Evolutionary conservation across 495 filamentous ascomycete genomes (phyloP), one percentile per base, ranked within the genome.

Genomic region (Xylaria sp.): DNA sequence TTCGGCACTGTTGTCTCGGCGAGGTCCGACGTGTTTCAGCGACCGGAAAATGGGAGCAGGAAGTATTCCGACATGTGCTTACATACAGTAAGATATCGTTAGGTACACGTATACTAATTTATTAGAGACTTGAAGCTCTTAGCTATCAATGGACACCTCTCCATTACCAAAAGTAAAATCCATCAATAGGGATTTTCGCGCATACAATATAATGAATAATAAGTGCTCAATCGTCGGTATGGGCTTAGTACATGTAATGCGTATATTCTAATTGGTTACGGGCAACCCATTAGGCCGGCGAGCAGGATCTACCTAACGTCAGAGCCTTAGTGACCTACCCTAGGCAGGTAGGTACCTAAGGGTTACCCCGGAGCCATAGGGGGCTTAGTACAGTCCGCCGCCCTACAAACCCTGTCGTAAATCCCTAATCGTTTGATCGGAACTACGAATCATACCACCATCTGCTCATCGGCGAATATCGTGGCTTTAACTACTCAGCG

Each of bases 391-490:
- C 31, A 64, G 33, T 24, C 63, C 31, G 48, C 17, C 50, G 62
- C 46, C 44, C 64, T 67, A 55, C 29, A 41, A 55, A 12, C 64
- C 48, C 48, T 35, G 64, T 19, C 31, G 24, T 15, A 17, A 43
- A 43, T 67, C 64, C 48, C 48, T 67, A 61, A 52, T 69, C 29
- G 24, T 21, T 69, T 62, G 57, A 69, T 69, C 26, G 21, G 7
- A n/a, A 44, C 55, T 59, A 21, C 15, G 31, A 63, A 70, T 70
- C 68, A 63, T 55, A 48, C 68, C 68, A 70, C 58, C 35, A 70
- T 70, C 68, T 63, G 68, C 58, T 63, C 55, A 70, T 55, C 57
- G 12, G 55, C 43, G 29, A 48, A 59, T 68, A 26, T 59, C 41
- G 19, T 40, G 55, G 55, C 43, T 35, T 26, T 15, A 5, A 33